phyloP scores from a whole-genome alignment of 2,329 filamentous ascomycete genomes.

The Diaporthe batatas region DNA sequence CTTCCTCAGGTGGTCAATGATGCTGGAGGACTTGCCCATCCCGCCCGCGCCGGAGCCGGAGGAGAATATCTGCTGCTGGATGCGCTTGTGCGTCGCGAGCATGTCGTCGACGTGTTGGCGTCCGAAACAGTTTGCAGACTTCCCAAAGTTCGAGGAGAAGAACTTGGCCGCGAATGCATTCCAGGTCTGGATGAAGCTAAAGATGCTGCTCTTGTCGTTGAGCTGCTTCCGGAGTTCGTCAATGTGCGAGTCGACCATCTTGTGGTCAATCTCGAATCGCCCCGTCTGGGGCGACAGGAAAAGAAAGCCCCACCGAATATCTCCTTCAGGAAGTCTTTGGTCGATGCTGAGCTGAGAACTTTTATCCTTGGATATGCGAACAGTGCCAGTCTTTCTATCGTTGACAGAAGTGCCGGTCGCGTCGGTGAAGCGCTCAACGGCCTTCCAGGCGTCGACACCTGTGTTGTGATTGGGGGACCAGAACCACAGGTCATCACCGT shows the following conservation, averaged over 20 bases:
- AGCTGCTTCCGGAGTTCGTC: slow-evolving; percentile 71
- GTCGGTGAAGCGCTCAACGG: slow-evolving; percentile 66
- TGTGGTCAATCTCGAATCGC: slow-evolving; percentile 71
- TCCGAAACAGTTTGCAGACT: slow-evolving; percentile 65
- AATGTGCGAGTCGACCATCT: slow-evolving; percentile 70
- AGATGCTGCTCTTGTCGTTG: slow-evolving; percentile 61
- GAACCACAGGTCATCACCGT: slow-evolving; percentile 77
- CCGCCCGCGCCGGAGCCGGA: slow-evolving; percentile 22
- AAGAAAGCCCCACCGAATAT: slow-evolving; percentile 69
- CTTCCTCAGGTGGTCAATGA: slow-evolving; percentile 68
- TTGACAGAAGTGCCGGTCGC: slow-evolving; percentile 72
- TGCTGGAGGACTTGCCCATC: slow-evolving; percentile 52
- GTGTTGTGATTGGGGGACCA: slow-evolving; percentile 67
- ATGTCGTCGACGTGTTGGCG: slow-evolving; percentile 65
- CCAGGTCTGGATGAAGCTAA: slow-evolving; percentile 62
- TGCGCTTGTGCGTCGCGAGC: slow-evolving; percentile 63
- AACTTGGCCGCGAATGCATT: slow-evolving; percentile 66
- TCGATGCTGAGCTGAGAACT: slow-evolving; percentile 46
- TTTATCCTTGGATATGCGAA: slow-evolving; percentile 53
- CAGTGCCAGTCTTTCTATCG: slow-evolving; percentile 61
- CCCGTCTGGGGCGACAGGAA: slow-evolving; percentile 65
- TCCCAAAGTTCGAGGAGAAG: slow-evolving; percentile 66
- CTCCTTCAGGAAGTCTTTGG: slow-evolving; percentile 58
- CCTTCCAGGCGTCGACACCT: slow-evolving; percentile 70
- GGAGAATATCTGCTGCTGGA: slow-evolving; percentile 62